Percentiles rank a stretch among this genome's conserved stretches.
phyloP scores from a whole-genome alignment of 2,329 filamentous ascomycete species.

The Pestalotiopsis sp. region DNA sequence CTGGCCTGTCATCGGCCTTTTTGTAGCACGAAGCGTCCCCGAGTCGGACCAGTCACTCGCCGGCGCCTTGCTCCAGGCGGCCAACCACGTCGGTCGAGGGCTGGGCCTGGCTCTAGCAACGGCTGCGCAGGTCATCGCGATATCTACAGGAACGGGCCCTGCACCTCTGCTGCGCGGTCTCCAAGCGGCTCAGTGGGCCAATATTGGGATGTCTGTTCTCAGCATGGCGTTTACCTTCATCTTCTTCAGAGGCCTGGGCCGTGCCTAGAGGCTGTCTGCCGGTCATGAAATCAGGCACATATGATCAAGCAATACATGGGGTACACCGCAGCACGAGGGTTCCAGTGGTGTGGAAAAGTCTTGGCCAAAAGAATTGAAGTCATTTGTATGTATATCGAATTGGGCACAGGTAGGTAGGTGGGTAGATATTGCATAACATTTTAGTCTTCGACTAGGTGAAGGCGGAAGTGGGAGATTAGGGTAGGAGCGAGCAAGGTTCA shows the following conservation, averaged over 20 bases:
- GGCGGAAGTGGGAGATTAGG: no score
- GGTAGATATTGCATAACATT: no score
- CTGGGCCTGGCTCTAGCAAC: not conserved
- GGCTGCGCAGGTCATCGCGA: not conserved
- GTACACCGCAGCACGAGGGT: no score
- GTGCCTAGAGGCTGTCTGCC: not conserved
- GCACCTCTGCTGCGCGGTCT: not conserved
- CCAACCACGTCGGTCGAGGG: not conserved
- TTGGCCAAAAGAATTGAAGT: no score
- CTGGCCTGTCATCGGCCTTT: not conserved
- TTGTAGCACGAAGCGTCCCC: not conserved
- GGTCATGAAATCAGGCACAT: no score
- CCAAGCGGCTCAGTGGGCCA: not conserved
- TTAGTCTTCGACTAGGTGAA: no score
- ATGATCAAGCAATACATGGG: not conserved
- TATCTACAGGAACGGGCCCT: not conserved
- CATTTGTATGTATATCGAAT: no score
- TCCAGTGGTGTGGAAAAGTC: no score
- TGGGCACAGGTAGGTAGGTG: no score
- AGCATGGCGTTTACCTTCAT: not conserved
- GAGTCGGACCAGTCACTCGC: not conserved
- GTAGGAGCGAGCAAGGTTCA: no score
- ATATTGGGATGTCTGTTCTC: not conserved
- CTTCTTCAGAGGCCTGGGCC: not conserved
- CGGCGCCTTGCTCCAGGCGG: not conserved